A percentile compares a stretch with the other conserved stretches of the same genome.
These are phyloP conservation scores for Hypericum perforatum DNA, from an alignment of 345 rosid species.

Conservation along the genomic window DNA sequence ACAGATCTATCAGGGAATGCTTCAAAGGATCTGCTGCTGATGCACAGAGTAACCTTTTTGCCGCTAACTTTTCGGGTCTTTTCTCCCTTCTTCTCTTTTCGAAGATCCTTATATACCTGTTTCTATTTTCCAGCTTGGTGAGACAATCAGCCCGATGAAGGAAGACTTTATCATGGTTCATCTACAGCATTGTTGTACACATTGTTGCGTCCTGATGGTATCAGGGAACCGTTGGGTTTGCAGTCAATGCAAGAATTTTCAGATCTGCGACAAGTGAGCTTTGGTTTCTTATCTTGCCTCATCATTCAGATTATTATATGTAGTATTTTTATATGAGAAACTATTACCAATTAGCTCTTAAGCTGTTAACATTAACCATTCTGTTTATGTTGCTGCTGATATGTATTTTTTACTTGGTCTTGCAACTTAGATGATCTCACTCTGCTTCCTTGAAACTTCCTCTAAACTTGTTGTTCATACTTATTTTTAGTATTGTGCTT, in stretches of 20 bases:
- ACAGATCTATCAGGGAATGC: constrained; percentile 81
- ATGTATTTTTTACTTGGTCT: too few relatives aligned
- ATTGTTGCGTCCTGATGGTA: constrained; percentile 36
- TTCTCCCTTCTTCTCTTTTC: not conserved
- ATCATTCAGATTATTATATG: too few relatives aligned
- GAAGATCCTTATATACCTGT: not conserved
- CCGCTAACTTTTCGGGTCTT: not conserved
- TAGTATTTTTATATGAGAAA: too few relatives aligned
- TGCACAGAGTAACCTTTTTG: constrained; percentile 38
- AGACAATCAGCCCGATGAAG: constrained; percentile 32
- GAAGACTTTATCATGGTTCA: constrained; percentile 51
- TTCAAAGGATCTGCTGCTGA: constrained; percentile 80
- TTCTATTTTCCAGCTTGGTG: constrained; percentile 31
- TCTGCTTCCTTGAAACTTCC: too few relatives aligned
- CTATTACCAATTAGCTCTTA: too few relatives aligned
- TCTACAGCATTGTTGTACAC: constrained; percentile 42
- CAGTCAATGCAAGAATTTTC: constrained; percentile 47
- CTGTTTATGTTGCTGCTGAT: too few relatives aligned
- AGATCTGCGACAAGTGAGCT: constrained; percentile 52
- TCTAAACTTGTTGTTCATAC: too few relatives aligned
- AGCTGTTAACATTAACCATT: too few relatives aligned
- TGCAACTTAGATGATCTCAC: too few relatives aligned
- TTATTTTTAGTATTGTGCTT: not conserved
- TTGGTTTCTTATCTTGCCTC: not conserved
- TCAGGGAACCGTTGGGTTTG: constrained; percentile 52